phyloP scores from a whole-genome alignment of 331 rosid species.

The Saraca asoca region DNA sequence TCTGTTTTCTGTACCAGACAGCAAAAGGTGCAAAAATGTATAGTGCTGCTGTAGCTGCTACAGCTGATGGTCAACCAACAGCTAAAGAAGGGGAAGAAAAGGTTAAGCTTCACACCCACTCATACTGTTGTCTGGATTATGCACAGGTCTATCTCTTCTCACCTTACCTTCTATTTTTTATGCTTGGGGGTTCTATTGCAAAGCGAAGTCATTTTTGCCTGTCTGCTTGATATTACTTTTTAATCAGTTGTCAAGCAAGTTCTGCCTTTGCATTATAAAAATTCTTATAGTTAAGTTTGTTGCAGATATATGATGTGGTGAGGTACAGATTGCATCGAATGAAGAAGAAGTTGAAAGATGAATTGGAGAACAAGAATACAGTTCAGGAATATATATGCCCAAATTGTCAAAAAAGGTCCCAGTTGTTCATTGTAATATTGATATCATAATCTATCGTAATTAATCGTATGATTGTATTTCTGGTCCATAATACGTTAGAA shows the following conservation, averaged over 20 bases:
- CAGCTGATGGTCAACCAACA: constrained; percentile 62
- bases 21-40: constrained; percentile 94
- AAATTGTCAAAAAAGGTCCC: constrained; percentile 86
- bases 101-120: constrained; percentile 93
- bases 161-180: constrained; percentile 28
- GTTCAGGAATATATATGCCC: constrained; percentile 92
- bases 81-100: constrained; percentile 93
- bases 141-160: constrained; percentile 68
- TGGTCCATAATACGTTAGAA: constrained; percentile 17
- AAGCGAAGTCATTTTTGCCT: constrained; percentile 27
- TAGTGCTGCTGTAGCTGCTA: constrained; percentile 96
- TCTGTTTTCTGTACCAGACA: constrained; percentile 57
- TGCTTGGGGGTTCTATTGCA: constrained; percentile 25
- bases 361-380: constrained; percentile 94
- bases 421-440: constrained; percentile 20
- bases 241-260: constrained; percentile 32
- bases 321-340: constrained; percentile 95
- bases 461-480: constrained; percentile 22
- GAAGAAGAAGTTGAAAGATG: constrained; percentile 98
- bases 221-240: constrained; percentile 25
- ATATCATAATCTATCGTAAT: constrained; percentile 8
- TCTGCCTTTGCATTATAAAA: constrained; percentile 32
- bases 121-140: constrained; percentile 90
- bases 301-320: constrained; percentile 90
- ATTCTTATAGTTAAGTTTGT: constrained; percentile 37